Base-by-base conservation (phyloP, 2,329 filamentous ascomycete species). In the Mycocentrospora acerina region DNA sequence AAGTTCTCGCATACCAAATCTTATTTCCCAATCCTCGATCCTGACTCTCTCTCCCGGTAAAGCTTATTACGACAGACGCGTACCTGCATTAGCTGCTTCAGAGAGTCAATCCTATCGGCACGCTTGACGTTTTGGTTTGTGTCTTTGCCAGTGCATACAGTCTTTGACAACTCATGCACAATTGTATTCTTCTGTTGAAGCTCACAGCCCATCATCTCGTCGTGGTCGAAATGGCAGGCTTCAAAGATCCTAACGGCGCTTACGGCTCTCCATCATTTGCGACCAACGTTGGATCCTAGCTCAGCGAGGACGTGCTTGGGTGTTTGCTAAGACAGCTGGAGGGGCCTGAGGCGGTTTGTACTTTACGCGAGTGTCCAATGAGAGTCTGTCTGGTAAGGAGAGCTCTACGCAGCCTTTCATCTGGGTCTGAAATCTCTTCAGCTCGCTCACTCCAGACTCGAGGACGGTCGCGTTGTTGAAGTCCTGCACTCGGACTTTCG, bases 291-390 rank as follows among this genome's bases (percentile, higher is more conserved):
- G 24, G 7, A 25, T 12, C 12, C 14, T 13, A 6, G n/a, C 17
- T 59, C 53, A 62, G 12, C 53, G 54, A 36, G 39, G 41, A 22
- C 51, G 51, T 13, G 28, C 31, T 34, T 41, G 53, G 7, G 36
- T 38, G 27, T 36, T 32, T 14, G 30, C 39, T 14, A 27, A 16
- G 22, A 18, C 40, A 14, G 42, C 41, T 19, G 43, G 46, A 18
- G 42, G 32, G 12, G 48, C 37, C 26, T 46, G 44, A 26, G 53
- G 52, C 11, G 59, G 45, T 24, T 54, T 59, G 46, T 71, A 78
- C 59, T 76, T 81, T 26, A 81, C 76, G 39, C 80, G 71, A 3
- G 80, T 80, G 57, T 84, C 80, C 46, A 84, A 64, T 17, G 76
- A 69, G 33, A 84, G 62, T 33, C 81, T 70, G 60, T 84, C 79